Evolutionary conservation across 2,329 filamentous ascomycete genomes (phyloP), one percentile per base, ranked within the genome.

Genomic region (Dactylellina drechsleri): DNA sequence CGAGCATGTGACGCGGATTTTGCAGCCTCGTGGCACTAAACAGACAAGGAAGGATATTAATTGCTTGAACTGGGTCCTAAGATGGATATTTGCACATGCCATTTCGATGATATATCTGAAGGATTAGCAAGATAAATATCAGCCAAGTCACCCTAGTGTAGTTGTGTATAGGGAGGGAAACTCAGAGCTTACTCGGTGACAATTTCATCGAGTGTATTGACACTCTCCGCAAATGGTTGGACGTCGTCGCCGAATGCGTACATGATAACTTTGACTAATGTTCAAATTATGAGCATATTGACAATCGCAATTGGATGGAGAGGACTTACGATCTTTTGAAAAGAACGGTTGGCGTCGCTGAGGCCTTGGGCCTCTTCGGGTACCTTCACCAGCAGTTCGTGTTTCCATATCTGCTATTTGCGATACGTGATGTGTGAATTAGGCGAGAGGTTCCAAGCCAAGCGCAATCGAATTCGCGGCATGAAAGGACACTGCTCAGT

Each of bases 101-200:
- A 71, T 70, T 49, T 70, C 36, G 18, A 66, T 49, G 12, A 65
- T 76, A 31, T 53, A 74, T 20, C 70, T 74, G n/a, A 54, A 13
- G 3, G 4, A 31, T 13, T 8, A 31, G 43, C 5, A 12, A 12
- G 8, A 12, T 47, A 47, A 6, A 47, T 18, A 47, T 10, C 43
- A 12, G 43, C 13, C 15, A 47, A 47, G 43, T 15, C 5, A 16
- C 7, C 13, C 7, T 28, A n/a, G 23, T 31, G 5, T 3, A 28
- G 10, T 31, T 4, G 57, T 10, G 20, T 18, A 23, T 20, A 8
- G n/a, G 15, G 61, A 20, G 66, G 41, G 47, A 64, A 12, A 95
- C 90, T 82, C 81, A 96, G 92, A 81, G 98, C 92, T 85, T 96
- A 97, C 84, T 98, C 95, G 77, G 93, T 97, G 76, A 97, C 88